Percentiles rank a stretch among this genome's conserved stretches.
These are phyloP conservation scores for Tuber calosporum DNA, from an alignment of 495 filamentous ascomycete genomes.

Conservation along the genomic window DNA sequence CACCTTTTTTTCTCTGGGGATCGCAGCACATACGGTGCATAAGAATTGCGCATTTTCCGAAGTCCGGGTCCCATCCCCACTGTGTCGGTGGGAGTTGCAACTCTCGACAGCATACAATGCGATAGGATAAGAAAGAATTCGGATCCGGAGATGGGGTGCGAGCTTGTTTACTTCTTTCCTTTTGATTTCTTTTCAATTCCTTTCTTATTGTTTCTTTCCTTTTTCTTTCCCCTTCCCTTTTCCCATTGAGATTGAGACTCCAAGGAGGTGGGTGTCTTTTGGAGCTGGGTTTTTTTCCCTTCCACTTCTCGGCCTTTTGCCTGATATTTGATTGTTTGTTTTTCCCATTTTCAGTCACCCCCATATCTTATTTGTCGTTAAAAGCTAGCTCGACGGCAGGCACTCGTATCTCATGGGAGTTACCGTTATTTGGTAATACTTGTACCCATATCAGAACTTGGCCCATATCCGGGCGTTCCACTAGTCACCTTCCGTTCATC, in stretches of 20 bases:
- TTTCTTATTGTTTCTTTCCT: slow-evolving; percentile 15
- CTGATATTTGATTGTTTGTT: neutral
- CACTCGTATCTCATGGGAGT: neutral
- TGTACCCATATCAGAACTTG: neutral
- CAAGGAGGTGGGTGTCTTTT: neutral
- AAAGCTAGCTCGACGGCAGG: neutral
- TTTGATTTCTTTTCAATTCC: slow-evolving; percentile 18
- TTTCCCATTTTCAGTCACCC: neutral
- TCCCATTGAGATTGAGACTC: neutral
- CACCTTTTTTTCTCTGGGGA: slow-evolving; percentile 6
- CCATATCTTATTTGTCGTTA: neutral
- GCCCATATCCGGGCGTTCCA: neutral
- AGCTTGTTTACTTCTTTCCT: slow-evolving; percentile 21
- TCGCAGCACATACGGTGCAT: slow-evolving; percentile 31
- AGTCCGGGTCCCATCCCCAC: slow-evolving; percentile 17
- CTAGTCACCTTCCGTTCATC: neutral
- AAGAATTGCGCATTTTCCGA: slow-evolving; percentile 38
- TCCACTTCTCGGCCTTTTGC: neutral
- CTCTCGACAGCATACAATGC: neutral
- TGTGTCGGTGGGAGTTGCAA: neutral
- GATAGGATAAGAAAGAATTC: neutral
- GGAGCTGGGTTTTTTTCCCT: neutral
- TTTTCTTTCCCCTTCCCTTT: neutral
- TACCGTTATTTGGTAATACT: neutral
- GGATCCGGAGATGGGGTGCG: slow-evolving; percentile 13